Conservation (phyloP, 352 stramenopile species). For the Pythium insidiosum region DNA sequence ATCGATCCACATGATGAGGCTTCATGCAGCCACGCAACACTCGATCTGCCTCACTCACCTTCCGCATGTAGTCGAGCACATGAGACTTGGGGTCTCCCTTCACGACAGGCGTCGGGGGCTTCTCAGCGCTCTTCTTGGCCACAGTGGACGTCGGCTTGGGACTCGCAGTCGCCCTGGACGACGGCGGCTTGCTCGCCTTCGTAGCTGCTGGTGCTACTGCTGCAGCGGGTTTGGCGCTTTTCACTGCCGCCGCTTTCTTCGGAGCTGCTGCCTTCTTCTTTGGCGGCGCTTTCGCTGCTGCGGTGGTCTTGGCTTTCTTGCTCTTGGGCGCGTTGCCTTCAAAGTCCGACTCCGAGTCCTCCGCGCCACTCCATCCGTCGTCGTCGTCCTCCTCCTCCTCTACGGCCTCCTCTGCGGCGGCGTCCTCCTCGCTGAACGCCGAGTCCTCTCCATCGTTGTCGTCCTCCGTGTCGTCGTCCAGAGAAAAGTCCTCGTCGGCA, state of each 20-base stretch:
- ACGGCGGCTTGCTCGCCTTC: too few species aligned
- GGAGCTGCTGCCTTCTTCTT: conserved; percentile 4
- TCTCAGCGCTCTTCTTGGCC: conserved; percentile 10
- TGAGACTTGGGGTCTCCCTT: conserved; percentile 30
- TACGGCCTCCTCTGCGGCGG: conserved; percentile 10
- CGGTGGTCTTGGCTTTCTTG: not conserved
- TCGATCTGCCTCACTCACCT: conserved; percentile 16
- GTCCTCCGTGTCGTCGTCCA: conserved; percentile 36
- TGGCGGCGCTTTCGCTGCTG: not conserved
- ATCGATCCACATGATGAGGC: not conserved
- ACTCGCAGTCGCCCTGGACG: too few species aligned
- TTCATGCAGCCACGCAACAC: not conserved
- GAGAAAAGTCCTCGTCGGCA: conserved; percentile 55
- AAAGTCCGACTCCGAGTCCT: conserved; percentile 29
- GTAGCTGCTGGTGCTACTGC: not conserved
- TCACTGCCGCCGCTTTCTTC: conserved; percentile 3
- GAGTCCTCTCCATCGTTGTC: conserved; percentile 30
- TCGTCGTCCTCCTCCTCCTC: conserved; percentile 25
- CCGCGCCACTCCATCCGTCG: conserved; percentile 14
- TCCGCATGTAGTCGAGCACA: conserved; percentile 72
- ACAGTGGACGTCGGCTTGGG: conserved; percentile 14
- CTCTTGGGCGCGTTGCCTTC: conserved; percentile 14
- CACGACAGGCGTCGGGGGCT: conserved; percentile 16
- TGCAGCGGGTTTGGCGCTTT: not conserved
- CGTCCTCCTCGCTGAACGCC: conserved; percentile 11